Evolutionary conservation across 768 basidiomycete species (phyloP).

Genomic region (Inosperma sp.): DNA sequence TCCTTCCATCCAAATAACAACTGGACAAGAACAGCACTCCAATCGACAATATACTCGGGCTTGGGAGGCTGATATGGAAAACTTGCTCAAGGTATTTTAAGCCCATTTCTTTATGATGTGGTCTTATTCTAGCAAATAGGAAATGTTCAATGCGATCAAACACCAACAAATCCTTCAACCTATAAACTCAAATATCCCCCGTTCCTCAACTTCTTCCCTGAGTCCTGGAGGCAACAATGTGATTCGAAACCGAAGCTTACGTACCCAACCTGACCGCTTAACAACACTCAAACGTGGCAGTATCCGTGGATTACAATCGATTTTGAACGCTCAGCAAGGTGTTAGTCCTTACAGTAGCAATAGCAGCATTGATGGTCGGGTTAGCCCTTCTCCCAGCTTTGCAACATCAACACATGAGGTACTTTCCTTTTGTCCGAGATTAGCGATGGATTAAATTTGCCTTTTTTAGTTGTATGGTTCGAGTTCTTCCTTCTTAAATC

Average conservation of each 20-base stretch:
- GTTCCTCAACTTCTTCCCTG: constrained; percentile 52
- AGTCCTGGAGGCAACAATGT: constrained; percentile 47
- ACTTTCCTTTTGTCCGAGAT: constrained; percentile 14
- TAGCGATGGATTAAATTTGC: neutral
- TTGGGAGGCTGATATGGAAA: constrained; percentile 89
- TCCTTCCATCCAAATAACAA: constrained; percentile 47
- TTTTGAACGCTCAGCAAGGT: constrained; percentile 62
- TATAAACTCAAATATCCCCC: constrained; percentile 41
- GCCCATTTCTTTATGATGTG: neutral
- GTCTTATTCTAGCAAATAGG: constrained; percentile 40
- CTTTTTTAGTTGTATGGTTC: constrained; percentile 51
- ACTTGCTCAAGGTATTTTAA: constrained; percentile 63
- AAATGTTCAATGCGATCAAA: constrained; percentile 93
- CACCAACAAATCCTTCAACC: constrained; percentile 88
- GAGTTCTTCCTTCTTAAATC: constrained; percentile 66
- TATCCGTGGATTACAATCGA: constrained; percentile 81
- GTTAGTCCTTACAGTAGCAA: constrained; percentile 81
- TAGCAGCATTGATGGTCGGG: constrained; percentile 78
- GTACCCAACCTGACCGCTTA: constrained; percentile 66
- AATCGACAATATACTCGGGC: constrained; percentile 51
- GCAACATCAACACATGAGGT: constrained; percentile 87
- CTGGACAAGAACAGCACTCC: constrained; percentile 28
- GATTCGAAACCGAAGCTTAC: constrained; percentile 67
- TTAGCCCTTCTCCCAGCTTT: constrained; percentile 94
- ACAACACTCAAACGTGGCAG: constrained; percentile 84